Base-by-base conservation (phyloP, 768 basidiomycete species). In the Hygrophoropsis aurantiaca region DNA sequence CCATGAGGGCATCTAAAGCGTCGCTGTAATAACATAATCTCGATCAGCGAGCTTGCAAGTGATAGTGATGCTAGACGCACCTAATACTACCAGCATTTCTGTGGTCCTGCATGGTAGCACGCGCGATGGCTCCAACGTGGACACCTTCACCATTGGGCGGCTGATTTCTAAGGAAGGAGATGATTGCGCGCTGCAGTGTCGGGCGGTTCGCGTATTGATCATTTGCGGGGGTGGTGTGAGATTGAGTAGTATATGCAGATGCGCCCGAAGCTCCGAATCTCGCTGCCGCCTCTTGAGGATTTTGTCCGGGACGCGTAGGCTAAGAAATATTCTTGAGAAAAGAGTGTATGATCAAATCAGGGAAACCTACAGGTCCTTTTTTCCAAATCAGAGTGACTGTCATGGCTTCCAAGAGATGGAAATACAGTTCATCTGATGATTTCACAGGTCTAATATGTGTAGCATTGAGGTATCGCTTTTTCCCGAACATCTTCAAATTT, bases 391-490 rank as follows among this genome's bases (percentile, higher is more conserved):
- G 66, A 44, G 77, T 83, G 11, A 87, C 81, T 19, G 78, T 76
- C 54, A 94, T 81, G 11, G 79, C 74, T 56, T 97, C 91, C 44
- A 90, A 61, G 32, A 84, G 67, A 64, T 97, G 94, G 65, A 87
- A 94, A 61, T 82, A 85, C 19, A 88, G 67, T 65, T 97, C 94
- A 60, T 87, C 80, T 9, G 74, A 68, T 55, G 94, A 87, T 23
- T 72, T 78, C 36, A 86, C 69, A 6, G 74, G 72, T 20, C 89
- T 81, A 53, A 97, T 81, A 51, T 85, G 78, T 20, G 76, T 81
- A 6, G 87, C 84, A 46, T 88, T 89, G 59, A 99, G 77, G 64
- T 92, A 90, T 62, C 82, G 75, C 66, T 88, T 93, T 60, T 77
- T 81, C 30, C 81, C 80, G 62, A 95, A 97, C 11, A 74, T 77